Evolutionary conservation across 306 rosid genomes (phyloP), one percentile per base, ranked within the genome.

Genomic region (Crataegus laevigata): DNA sequence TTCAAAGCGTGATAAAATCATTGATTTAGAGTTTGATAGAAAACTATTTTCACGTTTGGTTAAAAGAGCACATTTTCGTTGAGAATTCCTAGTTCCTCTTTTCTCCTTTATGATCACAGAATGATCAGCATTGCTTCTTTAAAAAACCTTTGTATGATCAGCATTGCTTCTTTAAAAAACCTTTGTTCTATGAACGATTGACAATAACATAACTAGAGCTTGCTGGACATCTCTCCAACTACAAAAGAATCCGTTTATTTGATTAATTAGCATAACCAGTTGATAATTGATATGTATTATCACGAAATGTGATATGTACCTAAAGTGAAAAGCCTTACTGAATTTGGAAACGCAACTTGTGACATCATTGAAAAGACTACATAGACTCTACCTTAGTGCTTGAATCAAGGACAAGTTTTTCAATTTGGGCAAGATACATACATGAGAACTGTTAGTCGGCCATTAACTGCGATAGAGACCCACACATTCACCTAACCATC

Each of bases 401-500:
- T 50, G 17, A 38, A 14, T 2, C 34, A 47, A 62, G 69, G 79
- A 70, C 67, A 52, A 45, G 70, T 54, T 72, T 51, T 68, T 69
- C 71, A 80, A 63, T 67, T 77, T 72, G 75, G 29, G 58, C 19
- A 40, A 66, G 79, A 84, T 71, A 68, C 17, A 6, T 4, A 45
- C 19, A 15, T 15, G 21, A 50, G 13, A 66, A 77, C 78, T 75
- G 66, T 77, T 70, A 77, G 88, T 68, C 78, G 76, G 78, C 77
- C 89, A 91, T 85, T 89, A 54, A 81, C 82, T 82, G 77, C 77
- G 74, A 26, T 9, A 29, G 14, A 70, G 86, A 72, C 90, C 92
- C 88, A 84, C 91, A 74, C 10, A n/a, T 78, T 79, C 85, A 84
- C 91, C 92, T 54, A 91, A 84, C 83, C 87, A 47, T 68, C 59